Percentiles rank a stretch among this genome's conserved stretches.
Evolutionary conservation across 148 eudicot species (phyloP).

Genomic region (Silene conica): DNA sequence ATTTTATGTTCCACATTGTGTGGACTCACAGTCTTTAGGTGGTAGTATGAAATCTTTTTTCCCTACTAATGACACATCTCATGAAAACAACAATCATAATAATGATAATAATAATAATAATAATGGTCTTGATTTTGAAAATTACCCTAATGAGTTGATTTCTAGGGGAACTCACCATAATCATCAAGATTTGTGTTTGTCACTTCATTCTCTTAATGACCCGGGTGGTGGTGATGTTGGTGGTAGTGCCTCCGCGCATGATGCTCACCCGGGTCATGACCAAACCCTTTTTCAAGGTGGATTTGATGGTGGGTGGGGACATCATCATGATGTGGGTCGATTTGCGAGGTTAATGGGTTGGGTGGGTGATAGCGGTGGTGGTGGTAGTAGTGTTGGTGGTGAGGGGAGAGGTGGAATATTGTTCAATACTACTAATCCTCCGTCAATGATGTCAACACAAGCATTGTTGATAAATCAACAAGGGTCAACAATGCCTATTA

Average conservation of each 20-base stretch:
- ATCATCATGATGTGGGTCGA: slow-evolving; percentile 29
- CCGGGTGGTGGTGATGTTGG: slow-evolving; percentile 1
- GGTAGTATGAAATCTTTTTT: slow-evolving; percentile 29
- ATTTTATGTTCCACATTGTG: slow-evolving; percentile 24
- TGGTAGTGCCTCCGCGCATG: background rate
- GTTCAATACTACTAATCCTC: slow-evolving; percentile 13
- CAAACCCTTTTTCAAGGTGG: slow-evolving; percentile 23
- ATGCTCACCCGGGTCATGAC: slow-evolving; percentile 10
- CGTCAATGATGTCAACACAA: slow-evolving; percentile 13
- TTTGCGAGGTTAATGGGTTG: slow-evolving; percentile 34
- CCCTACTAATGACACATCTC: slow-evolving; percentile 16
- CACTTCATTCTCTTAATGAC: slow-evolving; percentile 35
- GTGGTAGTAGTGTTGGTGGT: slow-evolving; percentile 19
- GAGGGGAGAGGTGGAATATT: slow-evolving; percentile 24
- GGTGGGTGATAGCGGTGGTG: slow-evolving; percentile 15
- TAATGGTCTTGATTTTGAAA: slow-evolving; percentile 20
- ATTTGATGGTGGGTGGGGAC: slow-evolving; percentile 29
- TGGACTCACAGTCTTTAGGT: slow-evolving; percentile 15
- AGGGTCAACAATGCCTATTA: background rate
- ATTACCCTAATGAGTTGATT: slow-evolving; percentile 27
- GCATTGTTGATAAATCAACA: slow-evolving; percentile 25
- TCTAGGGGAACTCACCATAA: slow-evolving; percentile 15
- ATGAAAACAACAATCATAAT: no score
- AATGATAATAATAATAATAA: slow-evolving; percentile 6
- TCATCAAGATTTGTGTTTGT: slow-evolving; percentile 35